Base-by-base conservation (phyloP, 2,329 filamentous ascomycete species). In the Ophiosphaerella narmari region DNA sequence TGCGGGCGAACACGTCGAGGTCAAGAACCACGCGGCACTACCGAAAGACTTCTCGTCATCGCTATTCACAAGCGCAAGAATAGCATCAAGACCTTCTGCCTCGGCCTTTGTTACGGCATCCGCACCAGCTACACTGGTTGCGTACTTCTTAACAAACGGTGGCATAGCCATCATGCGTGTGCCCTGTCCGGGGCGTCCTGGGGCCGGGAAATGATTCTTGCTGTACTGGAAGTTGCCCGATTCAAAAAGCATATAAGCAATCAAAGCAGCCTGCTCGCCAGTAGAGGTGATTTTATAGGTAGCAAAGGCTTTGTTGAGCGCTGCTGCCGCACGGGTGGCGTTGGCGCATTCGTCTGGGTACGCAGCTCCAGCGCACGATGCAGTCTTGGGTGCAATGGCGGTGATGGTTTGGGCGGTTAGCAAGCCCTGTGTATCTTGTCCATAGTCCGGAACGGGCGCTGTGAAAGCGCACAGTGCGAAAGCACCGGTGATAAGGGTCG, bases 191-290 rank as follows among this genome's bases (percentile, higher is more conserved):
- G 86, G 79, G 0, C 74, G 66, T n/a, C 79, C 81, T 1, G 55
- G 77, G 36, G 13, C 71, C 0, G 81, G 81, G 75, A 71, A 81
- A 61, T 85, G 77, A 74, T 91, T 90, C 70, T 79, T 81, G 73
- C 87, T 89, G 80, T 83, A 92, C 63, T 82, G 79, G 75, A 92
- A 89, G 55, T 86, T 80, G 18, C 49, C 84, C 1, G 83, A 85
- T 75, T 95, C 91, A 66, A 86, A 86, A 9, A 86, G 83, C 76
- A 90, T 87, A 65, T 91, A 78, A 11, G 86, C 79, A 37, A 94
- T 66, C 13, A 92, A 72, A 18, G 86, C 89, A 6, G 89, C 89
- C 66, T 88, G 85, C 60, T 88, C 83, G 18, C 78, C 81, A 18
- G 75, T 73, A 31, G 71, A 70, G 40, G 74, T 78, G 60, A 91